Conservation (phyloP, 2,329 filamentous ascomycete species). For the Pseudocercospora crystallina region DNA sequence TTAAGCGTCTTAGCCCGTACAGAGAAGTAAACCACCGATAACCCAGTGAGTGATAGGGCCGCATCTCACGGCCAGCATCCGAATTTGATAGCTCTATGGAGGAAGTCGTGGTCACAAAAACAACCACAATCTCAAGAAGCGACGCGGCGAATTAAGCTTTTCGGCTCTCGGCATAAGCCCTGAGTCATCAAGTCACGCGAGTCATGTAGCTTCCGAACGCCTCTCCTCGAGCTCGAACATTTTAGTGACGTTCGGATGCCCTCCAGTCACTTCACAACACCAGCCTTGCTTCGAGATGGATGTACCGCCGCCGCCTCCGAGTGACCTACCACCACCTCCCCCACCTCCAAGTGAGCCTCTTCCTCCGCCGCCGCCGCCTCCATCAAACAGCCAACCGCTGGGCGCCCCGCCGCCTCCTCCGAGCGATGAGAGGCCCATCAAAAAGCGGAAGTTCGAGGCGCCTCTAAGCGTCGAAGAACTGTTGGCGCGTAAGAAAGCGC, state of each 20-base stretch:
- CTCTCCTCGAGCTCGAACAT: too few relatives aligned
- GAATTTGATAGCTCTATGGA: too few relatives aligned
- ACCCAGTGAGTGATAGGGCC: too few relatives aligned
- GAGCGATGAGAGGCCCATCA: constrained; percentile 12
- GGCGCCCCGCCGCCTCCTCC: constrained; percentile 2
- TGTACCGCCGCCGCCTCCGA: constrained; percentile 21
- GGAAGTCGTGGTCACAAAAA: too few relatives aligned
- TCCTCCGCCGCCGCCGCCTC: constrained; percentile 10
- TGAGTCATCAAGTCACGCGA: neutral
- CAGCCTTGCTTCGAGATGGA: neutral
- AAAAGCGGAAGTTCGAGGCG: constrained; percentile 52
- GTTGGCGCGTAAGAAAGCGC: constrained; percentile 79
- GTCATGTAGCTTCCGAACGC: neutral
- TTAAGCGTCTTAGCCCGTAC: too few relatives aligned
- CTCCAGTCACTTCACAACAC: neutral
- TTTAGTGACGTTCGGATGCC: neutral
- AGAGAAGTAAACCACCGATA: too few relatives aligned
- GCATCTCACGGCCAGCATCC: too few relatives aligned
- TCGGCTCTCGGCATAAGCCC: neutral
- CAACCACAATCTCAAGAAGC: neutral
- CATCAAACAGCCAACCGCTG: neutral
- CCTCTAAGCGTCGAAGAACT: constrained; percentile 85
- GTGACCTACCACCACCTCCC: constrained; percentile 17
- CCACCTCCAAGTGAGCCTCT: constrained; percentile 13
- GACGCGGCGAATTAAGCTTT: neutral